These are phyloP conservation scores for Citeromyces siamensis DNA, from an alignment of 1,139 yeast genomes.

Conservation along the genomic window DNA sequence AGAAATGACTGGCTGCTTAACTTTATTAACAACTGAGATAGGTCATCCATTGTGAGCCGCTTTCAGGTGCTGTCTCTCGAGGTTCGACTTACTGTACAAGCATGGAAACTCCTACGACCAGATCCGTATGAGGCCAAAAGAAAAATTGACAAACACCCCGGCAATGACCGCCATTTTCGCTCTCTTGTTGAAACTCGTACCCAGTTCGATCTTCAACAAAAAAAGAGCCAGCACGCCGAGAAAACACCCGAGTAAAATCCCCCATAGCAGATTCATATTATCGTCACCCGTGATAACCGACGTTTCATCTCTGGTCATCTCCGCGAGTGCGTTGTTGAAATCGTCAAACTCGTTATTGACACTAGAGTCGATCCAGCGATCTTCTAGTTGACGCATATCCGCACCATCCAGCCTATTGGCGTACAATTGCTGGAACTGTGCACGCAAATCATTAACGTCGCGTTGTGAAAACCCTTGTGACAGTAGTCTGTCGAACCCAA, in stretches of 20 bases:
- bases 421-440: conserved; percentile 62
- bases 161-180: conserved; percentile 52
- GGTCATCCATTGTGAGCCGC: not conserved
- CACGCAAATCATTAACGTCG: conserved; percentile 60
- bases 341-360: conserved; percentile 34
- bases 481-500: conserved; percentile 77
- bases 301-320: conserved; percentile 6
- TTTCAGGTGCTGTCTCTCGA: not conserved
- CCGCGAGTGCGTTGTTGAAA: conserved; percentile 18
- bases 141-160: conserved; percentile 46
- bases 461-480: conserved; percentile 74
- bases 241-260: conserved; percentile 49
- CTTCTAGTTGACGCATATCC: conserved; percentile 57
- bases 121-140: conserved; percentile 41
- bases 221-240: conserved; percentile 52
- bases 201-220: conserved; percentile 40
- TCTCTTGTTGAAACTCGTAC: conserved; percentile 39
- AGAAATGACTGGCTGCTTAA: not conserved
- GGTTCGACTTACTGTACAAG: not conserved
- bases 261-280: conserved; percentile 50
- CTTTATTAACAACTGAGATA: not conserved
- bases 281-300: conserved; percentile 16
- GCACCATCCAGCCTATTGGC: conserved; percentile 27
- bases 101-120: conserved; percentile 22
- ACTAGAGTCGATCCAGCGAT: conserved; percentile 83